A percentile compares a stretch with the other conserved stretches of the same genome.
Evolutionary conservation across 352 stramenopile genomes (phyloP).

Genomic region (Phytophthora pseudosyringae): DNA sequence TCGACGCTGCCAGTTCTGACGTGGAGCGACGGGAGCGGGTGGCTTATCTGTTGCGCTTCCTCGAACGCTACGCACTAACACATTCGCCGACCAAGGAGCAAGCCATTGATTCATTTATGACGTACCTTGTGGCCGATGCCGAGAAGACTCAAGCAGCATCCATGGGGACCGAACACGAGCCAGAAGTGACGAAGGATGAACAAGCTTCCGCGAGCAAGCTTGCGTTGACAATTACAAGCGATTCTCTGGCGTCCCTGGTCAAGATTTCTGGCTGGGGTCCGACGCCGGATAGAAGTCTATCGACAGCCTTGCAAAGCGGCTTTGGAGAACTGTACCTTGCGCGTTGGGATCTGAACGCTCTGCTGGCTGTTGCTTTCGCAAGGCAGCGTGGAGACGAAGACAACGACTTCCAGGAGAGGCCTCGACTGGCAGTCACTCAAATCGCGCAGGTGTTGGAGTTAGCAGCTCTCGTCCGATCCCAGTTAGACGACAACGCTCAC

Average conservation of each 20-base stretch:
- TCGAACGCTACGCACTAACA: constrained; percentile 65
- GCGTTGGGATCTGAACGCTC: constrained; percentile 53
- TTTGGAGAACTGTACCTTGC: constrained; percentile 64
- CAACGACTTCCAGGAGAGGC: constrained; percentile 53
- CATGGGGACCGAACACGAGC: constrained; percentile 8
- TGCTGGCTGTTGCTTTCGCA: constrained; percentile 50
- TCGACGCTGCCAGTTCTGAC: constrained; percentile 30
- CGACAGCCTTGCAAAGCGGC: constrained; percentile 9
- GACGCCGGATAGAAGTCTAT: constrained; percentile 8
- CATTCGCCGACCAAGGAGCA: constrained; percentile 53
- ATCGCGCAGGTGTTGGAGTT: constrained; percentile 50
- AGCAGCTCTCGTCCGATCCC: constrained; percentile 16
- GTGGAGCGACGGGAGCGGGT: constrained; percentile 43
- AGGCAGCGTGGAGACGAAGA: constrained; percentile 40
- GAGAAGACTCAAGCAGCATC: constrained; percentile 26
- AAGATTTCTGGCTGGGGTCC: constrained; percentile 44
- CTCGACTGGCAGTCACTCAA: constrained; percentile 32
- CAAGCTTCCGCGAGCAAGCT: constrained; percentile 8
- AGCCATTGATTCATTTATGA: constrained; percentile 64
- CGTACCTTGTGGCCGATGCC: constrained; percentile 40
- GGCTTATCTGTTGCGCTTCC: constrained; percentile 68
- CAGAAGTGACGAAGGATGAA: constrained; percentile 16
- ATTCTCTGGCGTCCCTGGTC: constrained; percentile 43
- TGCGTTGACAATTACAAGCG: constrained; percentile 16
- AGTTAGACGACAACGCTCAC: constrained; percentile 27